Conservation (phyloP, 352 stramenopile species). For the Pythium coloratum region DNA sequence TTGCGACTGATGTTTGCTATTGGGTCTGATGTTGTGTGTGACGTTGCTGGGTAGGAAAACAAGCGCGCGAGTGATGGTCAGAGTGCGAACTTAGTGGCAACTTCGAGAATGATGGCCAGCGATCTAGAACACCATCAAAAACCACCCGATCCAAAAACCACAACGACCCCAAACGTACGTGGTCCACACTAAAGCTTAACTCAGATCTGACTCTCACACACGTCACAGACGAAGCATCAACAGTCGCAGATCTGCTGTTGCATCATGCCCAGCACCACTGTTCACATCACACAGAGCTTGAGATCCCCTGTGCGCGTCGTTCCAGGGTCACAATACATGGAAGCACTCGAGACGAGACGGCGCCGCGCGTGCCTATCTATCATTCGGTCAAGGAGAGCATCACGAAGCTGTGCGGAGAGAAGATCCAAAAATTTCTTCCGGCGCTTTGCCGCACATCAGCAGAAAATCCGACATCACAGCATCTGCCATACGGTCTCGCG, state of each 20-base stretch:
- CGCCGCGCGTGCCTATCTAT: not conserved
- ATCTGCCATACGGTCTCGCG: not conserved
- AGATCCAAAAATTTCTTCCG: slow-evolving; percentile 1
- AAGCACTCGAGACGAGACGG: not conserved
- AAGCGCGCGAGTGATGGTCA: slow-evolving; percentile 15
- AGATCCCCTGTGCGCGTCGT: not conserved
- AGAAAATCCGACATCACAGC: not conserved
- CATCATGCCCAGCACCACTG: not conserved
- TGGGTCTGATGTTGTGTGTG: not conserved
- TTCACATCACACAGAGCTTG: not conserved
- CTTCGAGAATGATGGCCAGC: slow-evolving; percentile 22
- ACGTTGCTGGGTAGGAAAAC: slow-evolving; percentile 1
- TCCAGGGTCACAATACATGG: not conserved
- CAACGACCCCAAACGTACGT: not conserved
- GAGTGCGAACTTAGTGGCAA: slow-evolving; percentile 6
- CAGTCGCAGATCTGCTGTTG: too few species aligned
- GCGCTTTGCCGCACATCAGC: slow-evolving; percentile 4
- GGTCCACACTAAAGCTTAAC: not conserved
- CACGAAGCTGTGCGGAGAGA: not conserved
- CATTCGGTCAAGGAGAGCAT: not conserved
- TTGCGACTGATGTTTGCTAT: not conserved
- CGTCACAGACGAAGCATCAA: not conserved
- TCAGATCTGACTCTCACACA: slow-evolving; percentile 7
- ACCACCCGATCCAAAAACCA: slow-evolving; percentile 15
- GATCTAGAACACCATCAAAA: slow-evolving; percentile 1